A percentile compares a stretch with the other conserved stretches of the same genome.
Evolutionary conservation across 345 rosid species (phyloP).

Genomic region (Melaleuca quinquenervia): DNA sequence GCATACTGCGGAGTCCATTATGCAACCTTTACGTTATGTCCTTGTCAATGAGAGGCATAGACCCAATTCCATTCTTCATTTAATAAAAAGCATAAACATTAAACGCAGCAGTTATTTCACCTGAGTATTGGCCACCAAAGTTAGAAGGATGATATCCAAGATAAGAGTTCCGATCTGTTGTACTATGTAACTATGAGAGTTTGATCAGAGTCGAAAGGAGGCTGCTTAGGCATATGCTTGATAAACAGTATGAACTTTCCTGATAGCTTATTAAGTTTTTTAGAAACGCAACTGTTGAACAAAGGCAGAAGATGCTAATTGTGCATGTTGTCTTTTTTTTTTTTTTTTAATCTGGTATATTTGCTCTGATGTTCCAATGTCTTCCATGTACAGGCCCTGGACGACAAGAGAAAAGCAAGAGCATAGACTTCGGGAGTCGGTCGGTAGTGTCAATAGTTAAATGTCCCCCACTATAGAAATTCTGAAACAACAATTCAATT

Average conservation of each 20-base stretch:
- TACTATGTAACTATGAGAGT: not conserved
- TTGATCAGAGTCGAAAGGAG: not conserved
- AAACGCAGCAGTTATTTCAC: not conserved
- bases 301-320: not conserved
- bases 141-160: not conserved
- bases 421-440: slow-evolving; percentile 9
- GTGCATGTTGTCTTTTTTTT: not conserved
- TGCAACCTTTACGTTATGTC: not conserved
- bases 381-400: slow-evolving; percentile 45
- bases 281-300: not conserved
- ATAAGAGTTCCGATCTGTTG: not conserved
- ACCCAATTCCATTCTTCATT: not conserved
- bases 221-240: not conserved
- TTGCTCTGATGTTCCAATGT: not conserved
- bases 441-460: not conserved
- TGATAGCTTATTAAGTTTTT: not conserved
- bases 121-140: not conserved
- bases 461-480: not conserved
- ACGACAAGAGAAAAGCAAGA: slow-evolving; percentile 63
- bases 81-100: not conserved
- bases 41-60: not conserved
- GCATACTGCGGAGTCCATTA: not conserved
- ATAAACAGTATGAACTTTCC: not conserved
- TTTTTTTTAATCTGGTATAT: not conserved
- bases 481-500: not conserved